Evolutionary conservation across 2,329 filamentous ascomycete species (phyloP).

Genomic region (Aspergillus sp.): DNA sequence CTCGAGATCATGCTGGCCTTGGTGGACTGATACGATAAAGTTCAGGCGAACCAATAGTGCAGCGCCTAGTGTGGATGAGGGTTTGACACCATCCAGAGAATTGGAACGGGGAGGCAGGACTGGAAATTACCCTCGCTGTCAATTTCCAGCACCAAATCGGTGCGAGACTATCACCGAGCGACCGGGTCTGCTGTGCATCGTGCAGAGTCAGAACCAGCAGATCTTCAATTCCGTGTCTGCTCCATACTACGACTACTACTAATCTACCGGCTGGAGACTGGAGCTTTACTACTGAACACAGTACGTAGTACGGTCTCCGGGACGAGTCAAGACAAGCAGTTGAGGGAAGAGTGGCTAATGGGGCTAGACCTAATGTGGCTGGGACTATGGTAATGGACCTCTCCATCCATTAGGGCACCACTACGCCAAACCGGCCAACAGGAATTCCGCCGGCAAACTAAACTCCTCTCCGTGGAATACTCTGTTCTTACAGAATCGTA

Average conservation of each 20-base stretch:
- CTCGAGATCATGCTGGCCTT: not conserved
- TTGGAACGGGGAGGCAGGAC: not conserved
- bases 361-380: not conserved
- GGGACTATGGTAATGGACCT: not conserved
- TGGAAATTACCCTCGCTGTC: not conserved
- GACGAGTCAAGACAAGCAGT: not conserved
- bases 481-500: no score
- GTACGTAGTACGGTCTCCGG: not conserved
- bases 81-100: not conserved
- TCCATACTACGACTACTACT: not conserved
- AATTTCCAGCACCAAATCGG: not conserved
- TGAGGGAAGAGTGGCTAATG: not conserved
- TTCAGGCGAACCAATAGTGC: conserved; percentile 10
- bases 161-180: not conserved
- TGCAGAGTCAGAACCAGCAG: not conserved
- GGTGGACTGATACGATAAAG: conserved; percentile 3
- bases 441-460: not conserved
- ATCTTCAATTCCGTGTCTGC: not conserved
- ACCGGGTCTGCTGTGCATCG: not conserved
- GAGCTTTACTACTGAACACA: not conserved
- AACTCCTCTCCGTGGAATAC: not conserved
- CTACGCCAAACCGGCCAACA: not conserved
- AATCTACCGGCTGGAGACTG: no score
- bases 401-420: not conserved
- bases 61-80: conserved; percentile 4